Conservation (phyloP, 805 yeast species). For the Lipomyces mesembrius region DNA sequence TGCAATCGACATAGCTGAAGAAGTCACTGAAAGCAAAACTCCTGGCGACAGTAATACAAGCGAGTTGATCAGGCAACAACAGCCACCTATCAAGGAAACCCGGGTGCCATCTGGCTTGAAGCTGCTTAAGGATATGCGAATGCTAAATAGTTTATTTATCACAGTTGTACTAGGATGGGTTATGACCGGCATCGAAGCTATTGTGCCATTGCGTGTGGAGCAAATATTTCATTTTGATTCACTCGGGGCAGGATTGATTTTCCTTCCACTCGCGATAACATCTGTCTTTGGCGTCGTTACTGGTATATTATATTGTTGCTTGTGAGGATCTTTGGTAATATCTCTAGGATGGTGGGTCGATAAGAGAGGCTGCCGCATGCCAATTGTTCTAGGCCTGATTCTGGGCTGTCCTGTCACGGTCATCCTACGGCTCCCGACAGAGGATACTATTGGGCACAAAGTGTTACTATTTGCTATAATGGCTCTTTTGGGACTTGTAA, state of each 20-base stretch:
- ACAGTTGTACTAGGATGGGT: slow-evolving; percentile 43
- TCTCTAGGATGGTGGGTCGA: slow-evolving; percentile 41
- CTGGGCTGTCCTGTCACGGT: slow-evolving; percentile 33
- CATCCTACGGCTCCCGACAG: slow-evolving; percentile 42
- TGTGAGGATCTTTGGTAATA: neutral
- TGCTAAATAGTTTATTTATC: slow-evolving; percentile 38
- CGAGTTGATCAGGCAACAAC: neutral
- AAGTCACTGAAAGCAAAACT: neutral
- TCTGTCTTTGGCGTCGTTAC: slow-evolving; percentile 42
- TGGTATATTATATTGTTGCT: neutral
- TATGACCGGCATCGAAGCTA: slow-evolving; percentile 44
- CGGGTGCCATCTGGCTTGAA: slow-evolving; percentile 7
- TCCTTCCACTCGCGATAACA: slow-evolving; percentile 44
- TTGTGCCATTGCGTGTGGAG: slow-evolving; percentile 44
- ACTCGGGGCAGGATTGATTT: slow-evolving; percentile 43
- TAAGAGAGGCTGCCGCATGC: slow-evolving; percentile 41
- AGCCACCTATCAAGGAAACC: neutral
- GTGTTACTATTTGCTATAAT: slow-evolving; percentile 42
- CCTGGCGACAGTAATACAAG: neutral
- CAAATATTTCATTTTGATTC: slow-evolving; percentile 43
- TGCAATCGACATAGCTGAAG: slow-evolving; percentile 10
- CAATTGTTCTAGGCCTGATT: slow-evolving; percentile 41
- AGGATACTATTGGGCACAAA: slow-evolving; percentile 38
- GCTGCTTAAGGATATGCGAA: slow-evolving; percentile 31
- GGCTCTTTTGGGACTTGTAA: slow-evolving; percentile 40